Evolutionary conservation across 108 stramenopile genomes (phyloP).

Genomic region (Fistulifera pelliculosa): DNA sequence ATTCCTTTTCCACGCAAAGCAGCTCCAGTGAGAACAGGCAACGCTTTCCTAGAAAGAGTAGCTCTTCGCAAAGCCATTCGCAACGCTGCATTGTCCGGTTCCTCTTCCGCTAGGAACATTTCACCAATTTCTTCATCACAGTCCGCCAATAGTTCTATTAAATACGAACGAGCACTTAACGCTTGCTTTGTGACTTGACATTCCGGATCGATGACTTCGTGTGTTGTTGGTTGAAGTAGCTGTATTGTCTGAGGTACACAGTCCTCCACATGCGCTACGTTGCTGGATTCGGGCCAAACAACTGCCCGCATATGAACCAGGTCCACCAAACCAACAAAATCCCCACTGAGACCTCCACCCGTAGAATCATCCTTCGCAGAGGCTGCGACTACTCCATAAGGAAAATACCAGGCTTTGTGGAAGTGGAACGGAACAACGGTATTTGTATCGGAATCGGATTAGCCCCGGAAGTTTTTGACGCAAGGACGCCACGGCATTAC

Average conservation of each 20-base stretch:
- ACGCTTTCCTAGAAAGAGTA: slow-evolving; percentile 42
- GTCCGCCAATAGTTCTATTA: slow-evolving; percentile 68
- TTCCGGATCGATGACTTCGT: slow-evolving; percentile 22
- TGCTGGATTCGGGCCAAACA: slow-evolving; percentile 66
- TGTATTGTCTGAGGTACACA: slow-evolving; percentile 47
- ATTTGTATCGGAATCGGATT: slow-evolving; percentile 67
- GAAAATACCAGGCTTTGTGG: neutral
- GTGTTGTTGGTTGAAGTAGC: slow-evolving; percentile 21
- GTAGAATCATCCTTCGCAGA: slow-evolving; percentile 10
- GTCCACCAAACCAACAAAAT: slow-evolving; percentile 90
- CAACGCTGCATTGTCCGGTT: slow-evolving; percentile 49
- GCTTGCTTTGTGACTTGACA: slow-evolving; percentile 42
- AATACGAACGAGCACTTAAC: slow-evolving; percentile 38
- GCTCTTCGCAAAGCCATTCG: slow-evolving; percentile 62
- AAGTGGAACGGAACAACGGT: slow-evolving; percentile 45
- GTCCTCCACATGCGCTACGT: slow-evolving; percentile 51
- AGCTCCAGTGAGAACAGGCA: slow-evolving; percentile 77
- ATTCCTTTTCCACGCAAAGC: slow-evolving; percentile 89
- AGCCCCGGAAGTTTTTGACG: slow-evolving; percentile 60
- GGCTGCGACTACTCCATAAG: slow-evolving; percentile 19
- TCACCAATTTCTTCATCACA: slow-evolving; percentile 78
- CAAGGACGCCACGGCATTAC: slow-evolving; percentile 66
- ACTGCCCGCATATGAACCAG: slow-evolving; percentile 88
- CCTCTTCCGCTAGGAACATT: slow-evolving; percentile 57
- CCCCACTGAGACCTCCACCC: slow-evolving; percentile 25